A percentile compares a stretch with the other conserved stretches of the same genome.
These are phyloP conservation scores for Aureoboletus auriporus DNA, from an alignment of 768 basidiomycete genomes.

Conservation along the genomic window DNA sequence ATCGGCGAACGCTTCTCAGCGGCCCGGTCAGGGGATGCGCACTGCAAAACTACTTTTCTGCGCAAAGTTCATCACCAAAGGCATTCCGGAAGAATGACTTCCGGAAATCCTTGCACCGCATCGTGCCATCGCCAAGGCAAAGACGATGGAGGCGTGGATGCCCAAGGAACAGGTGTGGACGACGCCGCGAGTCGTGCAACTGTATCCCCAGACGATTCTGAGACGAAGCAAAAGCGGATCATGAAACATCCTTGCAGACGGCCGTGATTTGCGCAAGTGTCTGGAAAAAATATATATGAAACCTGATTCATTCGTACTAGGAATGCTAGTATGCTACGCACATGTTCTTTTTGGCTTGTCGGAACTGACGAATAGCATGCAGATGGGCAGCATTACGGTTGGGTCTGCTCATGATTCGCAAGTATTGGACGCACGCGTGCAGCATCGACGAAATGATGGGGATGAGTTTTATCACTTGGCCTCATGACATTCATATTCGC, in stretches of 20 bases:
- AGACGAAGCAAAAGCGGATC: constrained; percentile 76
- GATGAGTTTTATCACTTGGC: constrained; percentile 86
- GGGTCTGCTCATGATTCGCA: constrained; percentile 97
- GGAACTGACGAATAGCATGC: neutral
- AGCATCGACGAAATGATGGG: constrained; percentile 85
- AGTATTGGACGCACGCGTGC: constrained; percentile 97
- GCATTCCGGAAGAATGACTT: too few species aligned
- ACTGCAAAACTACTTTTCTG: too few species aligned
- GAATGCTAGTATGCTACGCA: constrained; percentile 84
- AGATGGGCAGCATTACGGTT: constrained; percentile 77
- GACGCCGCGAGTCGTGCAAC: constrained; percentile 94
- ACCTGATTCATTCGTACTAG: constrained; percentile 94
- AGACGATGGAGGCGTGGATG: constrained; percentile 37
- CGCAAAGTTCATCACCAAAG: too few species aligned
- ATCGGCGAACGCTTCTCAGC: constrained; percentile 89
- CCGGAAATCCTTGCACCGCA: constrained; percentile 32
- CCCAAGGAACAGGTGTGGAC: constrained; percentile 95
- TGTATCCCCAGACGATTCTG: too few species aligned
- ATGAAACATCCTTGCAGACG: constrained; percentile 78
- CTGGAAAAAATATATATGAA: constrained; percentile 98
- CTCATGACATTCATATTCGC: constrained; percentile 87
- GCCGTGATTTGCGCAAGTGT: constrained; percentile 86
- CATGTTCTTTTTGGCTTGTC: constrained; percentile 20
- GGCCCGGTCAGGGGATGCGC: too few species aligned
- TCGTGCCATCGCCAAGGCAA: constrained; percentile 8